Percentiles rank a stretch among this genome's conserved stretches.
phyloP scores from a whole-genome alignment of 225 moss, liverwort and hornwort species.

The Thuidium tamariscinum region DNA sequence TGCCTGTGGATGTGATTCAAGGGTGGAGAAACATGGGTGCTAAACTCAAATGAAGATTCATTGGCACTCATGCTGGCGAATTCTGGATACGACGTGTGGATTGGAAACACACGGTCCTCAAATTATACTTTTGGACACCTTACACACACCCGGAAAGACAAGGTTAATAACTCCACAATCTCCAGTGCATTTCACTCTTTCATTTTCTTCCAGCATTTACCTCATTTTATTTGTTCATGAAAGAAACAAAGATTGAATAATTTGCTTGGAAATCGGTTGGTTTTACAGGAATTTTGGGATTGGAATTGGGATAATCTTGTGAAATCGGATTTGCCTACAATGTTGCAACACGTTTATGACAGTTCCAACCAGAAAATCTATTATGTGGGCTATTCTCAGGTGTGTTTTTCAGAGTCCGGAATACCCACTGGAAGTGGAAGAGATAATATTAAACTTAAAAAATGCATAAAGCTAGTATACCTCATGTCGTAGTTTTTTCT shows the following conservation, averaged over 20 bases:
- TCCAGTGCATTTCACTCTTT: too few relatives aligned
- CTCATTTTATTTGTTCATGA: neutral
- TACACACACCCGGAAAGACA: conserved; percentile 12
- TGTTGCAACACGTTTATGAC: conserved; percentile 38
- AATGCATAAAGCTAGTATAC: neutral
- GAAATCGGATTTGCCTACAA: conserved; percentile 33
- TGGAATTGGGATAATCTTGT: conserved; percentile 58
- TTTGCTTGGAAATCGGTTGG: neutral
- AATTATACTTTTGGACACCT: conserved; percentile 65
- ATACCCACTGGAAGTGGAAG: neutral
- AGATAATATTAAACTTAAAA: neutral
- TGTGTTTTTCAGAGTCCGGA: neutral
- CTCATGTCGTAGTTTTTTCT: neutral
- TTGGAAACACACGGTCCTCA: conserved; percentile 72
- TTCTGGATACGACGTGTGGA: conserved; percentile 76
- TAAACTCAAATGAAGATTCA: conserved; percentile 42
- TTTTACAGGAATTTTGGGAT: conserved; percentile 37
- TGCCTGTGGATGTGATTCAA: neutral
- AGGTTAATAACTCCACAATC: conserved; percentile 15
- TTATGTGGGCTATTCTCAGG: conserved; percentile 56
- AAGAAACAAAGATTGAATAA: neutral
- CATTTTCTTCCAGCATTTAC: neutral
- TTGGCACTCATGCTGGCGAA: conserved; percentile 54
- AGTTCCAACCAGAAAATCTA: conserved; percentile 7
- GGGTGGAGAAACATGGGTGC: conserved; percentile 76